Conservation (phyloP, 2,329 filamentous ascomycete species). For the Curvularia lunata region DNA sequence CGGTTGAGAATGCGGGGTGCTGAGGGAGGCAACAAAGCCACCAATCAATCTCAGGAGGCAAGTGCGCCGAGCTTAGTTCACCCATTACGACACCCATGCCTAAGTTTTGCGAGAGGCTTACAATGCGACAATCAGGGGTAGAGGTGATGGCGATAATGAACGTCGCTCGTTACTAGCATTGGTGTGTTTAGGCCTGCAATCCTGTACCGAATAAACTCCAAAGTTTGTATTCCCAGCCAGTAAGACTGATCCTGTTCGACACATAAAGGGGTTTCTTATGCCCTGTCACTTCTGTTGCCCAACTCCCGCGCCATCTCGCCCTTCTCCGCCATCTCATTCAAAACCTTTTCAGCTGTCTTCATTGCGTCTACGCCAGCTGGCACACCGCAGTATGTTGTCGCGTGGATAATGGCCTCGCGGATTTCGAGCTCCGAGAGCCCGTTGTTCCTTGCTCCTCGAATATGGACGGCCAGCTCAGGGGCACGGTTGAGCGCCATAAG, state of each 20-base stretch:
- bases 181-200: background rate
- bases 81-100: background rate
- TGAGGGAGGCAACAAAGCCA: slow-evolving; percentile 10
- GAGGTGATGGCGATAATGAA: background rate
- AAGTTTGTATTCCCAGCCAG: background rate
- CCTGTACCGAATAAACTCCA: slow-evolving; percentile 1
- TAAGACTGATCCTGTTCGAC: background rate
- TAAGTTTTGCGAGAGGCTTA: background rate
- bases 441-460: slow-evolving; percentile 69
- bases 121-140: background rate
- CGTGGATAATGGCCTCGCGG: slow-evolving; percentile 62
- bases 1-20: slow-evolving; percentile 31
- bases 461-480: slow-evolving; percentile 66
- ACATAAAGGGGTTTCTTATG: slow-evolving; percentile 19
- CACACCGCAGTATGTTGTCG: slow-evolving; percentile 60
- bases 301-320: slow-evolving; percentile 48
- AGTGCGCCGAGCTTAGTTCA: slow-evolving; percentile 1
- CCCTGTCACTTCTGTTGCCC: slow-evolving; percentile 39
- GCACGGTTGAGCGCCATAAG: slow-evolving; percentile 66
- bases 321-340: slow-evolving; percentile 60
- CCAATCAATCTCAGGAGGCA: slow-evolving; percentile 11
- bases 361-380: slow-evolving; percentile 63
- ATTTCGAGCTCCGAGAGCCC: slow-evolving; percentile 68
- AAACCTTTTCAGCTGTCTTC: slow-evolving; percentile 58
- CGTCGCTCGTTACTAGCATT: background rate